Conservation (phyloP, 305 asterid species). For the Fraxinus latifolia region DNA sequence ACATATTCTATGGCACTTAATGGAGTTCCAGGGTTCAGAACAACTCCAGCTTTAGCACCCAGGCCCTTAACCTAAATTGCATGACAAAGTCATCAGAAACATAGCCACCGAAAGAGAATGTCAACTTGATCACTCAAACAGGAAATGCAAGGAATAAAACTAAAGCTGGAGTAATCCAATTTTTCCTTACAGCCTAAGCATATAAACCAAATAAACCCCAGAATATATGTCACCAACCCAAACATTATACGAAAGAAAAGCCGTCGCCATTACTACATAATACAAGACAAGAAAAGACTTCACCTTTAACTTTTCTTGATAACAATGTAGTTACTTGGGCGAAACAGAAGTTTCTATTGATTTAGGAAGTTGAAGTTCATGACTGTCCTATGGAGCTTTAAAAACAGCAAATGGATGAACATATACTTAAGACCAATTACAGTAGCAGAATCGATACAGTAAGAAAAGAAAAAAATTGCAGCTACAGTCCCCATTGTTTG, state of each 20-base stretch:
- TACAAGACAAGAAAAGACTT: background rate
- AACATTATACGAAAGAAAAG: background rate
- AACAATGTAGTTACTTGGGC: background rate
- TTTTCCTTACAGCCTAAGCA: background rate
- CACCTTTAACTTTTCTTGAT: background rate
- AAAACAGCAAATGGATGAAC: background rate
- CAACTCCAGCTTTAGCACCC: slow-evolving; percentile 99
- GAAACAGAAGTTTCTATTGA: background rate
- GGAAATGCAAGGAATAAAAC: background rate
- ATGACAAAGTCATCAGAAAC: slow-evolving; percentile 1
- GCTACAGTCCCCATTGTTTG: background rate
- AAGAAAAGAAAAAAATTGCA: background rate
- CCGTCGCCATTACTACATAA: slow-evolving; percentile 1
- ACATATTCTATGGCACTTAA: slow-evolving; percentile 80
- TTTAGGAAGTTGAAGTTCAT: background rate
- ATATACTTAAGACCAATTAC: background rate
- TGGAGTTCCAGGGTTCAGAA: slow-evolving; percentile 93
- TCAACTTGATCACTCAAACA: background rate
- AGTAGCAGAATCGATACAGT: background rate
- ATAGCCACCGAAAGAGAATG: slow-evolving; percentile 19
- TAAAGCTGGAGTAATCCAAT: background rate
- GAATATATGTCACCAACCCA: slow-evolving; percentile 4
- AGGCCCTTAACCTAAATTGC: slow-evolving; percentile 64
- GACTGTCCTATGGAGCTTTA: background rate
- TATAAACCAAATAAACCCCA: slow-evolving; percentile 1